These are phyloP conservation scores for Murraya paniculata DNA, from an alignment of 345 rosid genomes.

Conservation along the genomic window DNA sequence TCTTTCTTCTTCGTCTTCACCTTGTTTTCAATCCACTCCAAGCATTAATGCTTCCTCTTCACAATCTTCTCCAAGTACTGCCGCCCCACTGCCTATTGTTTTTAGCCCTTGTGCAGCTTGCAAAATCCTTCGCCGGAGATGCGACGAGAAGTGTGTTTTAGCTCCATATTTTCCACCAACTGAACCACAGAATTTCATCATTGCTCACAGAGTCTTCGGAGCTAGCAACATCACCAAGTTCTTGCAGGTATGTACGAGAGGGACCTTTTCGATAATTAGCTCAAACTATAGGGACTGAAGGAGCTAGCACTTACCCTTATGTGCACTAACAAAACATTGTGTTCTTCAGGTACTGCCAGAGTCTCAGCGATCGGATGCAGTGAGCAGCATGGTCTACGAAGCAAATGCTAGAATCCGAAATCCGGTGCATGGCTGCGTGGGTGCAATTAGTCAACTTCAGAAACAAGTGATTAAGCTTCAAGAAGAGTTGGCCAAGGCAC, in stretches of 20 bases:
- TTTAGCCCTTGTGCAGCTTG: conserved; percentile 76
- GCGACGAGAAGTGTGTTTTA: conserved; percentile 54
- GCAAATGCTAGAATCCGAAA: conserved; percentile 74
- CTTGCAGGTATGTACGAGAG: conserved; percentile 40
- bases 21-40: too few relatives aligned
- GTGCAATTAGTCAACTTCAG: conserved; percentile 52
- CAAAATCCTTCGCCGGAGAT: conserved; percentile 66
- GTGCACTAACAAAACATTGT: too few relatives aligned
- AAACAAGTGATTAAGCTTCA: conserved; percentile 55
- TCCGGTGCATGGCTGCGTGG: conserved; percentile 77
- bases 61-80: neutral
- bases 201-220: conserved; percentile 64
- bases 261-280: too few relatives aligned
- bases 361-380: conserved; percentile 70
- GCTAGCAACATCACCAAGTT: conserved; percentile 64
- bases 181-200: conserved; percentile 61
- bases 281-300: too few relatives aligned
- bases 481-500: conserved; percentile 52
- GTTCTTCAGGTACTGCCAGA: conserved; percentile 65
- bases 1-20: too few relatives aligned
- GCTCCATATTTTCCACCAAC: conserved; percentile 80
- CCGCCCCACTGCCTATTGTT: conserved; percentile 21
- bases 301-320: too few relatives aligned
- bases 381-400: conserved; percentile 88
- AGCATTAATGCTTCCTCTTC: neutral